Evolutionary conservation across 805 yeast genomes (phyloP).

Genomic region (Suhomyces tanzawaensis): DNA sequence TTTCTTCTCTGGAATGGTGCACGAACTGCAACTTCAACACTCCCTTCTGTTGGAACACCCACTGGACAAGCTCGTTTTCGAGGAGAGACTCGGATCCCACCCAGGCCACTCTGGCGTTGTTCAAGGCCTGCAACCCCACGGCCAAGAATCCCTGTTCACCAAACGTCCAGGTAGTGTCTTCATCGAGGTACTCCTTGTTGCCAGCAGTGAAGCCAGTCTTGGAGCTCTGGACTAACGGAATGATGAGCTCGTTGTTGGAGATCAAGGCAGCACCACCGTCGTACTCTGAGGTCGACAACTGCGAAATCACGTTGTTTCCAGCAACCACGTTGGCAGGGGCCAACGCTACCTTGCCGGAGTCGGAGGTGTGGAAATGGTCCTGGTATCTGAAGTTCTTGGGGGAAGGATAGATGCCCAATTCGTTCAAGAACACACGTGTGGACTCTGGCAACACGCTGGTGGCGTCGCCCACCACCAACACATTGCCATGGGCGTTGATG

Average conservation of each 20-base stretch:
- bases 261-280: constrained; percentile 68
- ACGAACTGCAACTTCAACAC: constrained; percentile 57
- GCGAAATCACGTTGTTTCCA: constrained; percentile 10
- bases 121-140: constrained; percentile 75
- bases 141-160: constrained; percentile 77
- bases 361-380: constrained; percentile 58
- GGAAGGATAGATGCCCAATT: constrained; percentile 80
- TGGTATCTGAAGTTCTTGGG: constrained; percentile 65
- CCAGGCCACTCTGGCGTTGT: constrained; percentile 80
- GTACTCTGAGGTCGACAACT: constrained; percentile 12
- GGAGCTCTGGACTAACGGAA: constrained; percentile 71
- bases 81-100: constrained; percentile 66
- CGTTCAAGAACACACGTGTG: constrained; percentile 63
- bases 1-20: constrained; percentile 51
- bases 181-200: constrained; percentile 37
- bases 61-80: constrained; percentile 32
- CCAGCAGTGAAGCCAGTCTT: constrained; percentile 59
- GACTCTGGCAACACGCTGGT: constrained; percentile 33
- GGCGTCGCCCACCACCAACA: constrained; percentile 60
- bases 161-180: constrained; percentile 63
- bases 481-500: constrained; percentile 68
- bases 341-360: constrained; percentile 27
- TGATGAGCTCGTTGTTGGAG: constrained; percentile 61
- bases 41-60: constrained; percentile 74
- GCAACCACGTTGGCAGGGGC: constrained; percentile 25